Evolutionary conservation across 1,284 basidiomycete species (phyloP).

Genomic region (Entoloma clypeatum): DNA sequence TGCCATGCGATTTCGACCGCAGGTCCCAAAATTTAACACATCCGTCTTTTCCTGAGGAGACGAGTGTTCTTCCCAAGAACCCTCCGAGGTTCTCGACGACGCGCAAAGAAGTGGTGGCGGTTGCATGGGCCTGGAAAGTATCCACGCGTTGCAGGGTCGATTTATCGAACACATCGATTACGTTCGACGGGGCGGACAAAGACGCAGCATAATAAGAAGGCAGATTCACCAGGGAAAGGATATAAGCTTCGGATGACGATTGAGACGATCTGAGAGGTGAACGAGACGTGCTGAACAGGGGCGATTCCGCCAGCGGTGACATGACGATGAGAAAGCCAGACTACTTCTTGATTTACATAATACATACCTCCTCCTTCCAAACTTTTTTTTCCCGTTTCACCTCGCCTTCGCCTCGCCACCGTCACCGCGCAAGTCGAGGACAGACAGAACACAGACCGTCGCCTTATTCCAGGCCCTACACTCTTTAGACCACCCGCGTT

Average conservation of each 20-base stretch:
- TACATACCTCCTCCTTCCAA: constrained; percentile 6
- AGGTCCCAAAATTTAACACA: constrained; percentile 69
- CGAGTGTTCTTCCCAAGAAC: constrained; percentile 32
- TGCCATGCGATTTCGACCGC: constrained; percentile 45
- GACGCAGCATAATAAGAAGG: constrained; percentile 51
- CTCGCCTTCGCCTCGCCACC: background rate
- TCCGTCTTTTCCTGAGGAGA: constrained; percentile 65
- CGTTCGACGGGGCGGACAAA: constrained; percentile 23
- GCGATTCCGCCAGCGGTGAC: constrained; percentile 25
- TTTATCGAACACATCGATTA: constrained; percentile 63
- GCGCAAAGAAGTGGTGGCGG: constrained; percentile 49
- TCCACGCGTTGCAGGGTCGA: constrained; percentile 42
- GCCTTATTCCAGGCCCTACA: constrained; percentile 4
- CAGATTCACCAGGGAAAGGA: constrained; percentile 50
- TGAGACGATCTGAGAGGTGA: constrained; percentile 33
- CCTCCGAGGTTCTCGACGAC: constrained; percentile 31
- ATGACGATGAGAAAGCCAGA: background rate
- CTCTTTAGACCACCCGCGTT: constrained; percentile 17
- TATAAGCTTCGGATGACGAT: constrained; percentile 48
- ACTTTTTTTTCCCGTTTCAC: constrained; percentile 4
- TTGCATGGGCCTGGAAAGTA: constrained; percentile 51
- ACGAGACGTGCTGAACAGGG: constrained; percentile 25
- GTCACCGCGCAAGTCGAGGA: background rate
- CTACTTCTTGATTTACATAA: background rate
- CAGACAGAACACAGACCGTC: constrained; percentile 4